Percentiles rank a stretch among this genome's conserved stretches.
Conservation (phyloP, 371 early-diverging fungal species). For the Mucor plumbeus region DNA sequence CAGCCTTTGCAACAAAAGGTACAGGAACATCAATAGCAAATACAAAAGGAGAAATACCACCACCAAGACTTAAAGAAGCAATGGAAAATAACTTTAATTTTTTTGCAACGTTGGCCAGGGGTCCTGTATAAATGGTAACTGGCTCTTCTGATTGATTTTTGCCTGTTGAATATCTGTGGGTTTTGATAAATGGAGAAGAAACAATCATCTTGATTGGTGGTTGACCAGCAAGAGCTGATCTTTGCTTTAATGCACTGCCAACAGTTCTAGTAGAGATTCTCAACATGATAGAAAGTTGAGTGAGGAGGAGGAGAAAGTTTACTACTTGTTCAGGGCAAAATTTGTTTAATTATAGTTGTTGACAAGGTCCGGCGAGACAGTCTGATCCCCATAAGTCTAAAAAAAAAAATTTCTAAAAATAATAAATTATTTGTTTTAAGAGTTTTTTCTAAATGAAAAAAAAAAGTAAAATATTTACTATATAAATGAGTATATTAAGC, state of each 20-base stretch:
- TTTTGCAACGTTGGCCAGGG: slow-evolving; percentile 62
- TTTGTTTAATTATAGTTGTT: background rate
- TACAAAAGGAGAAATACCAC: slow-evolving; percentile 64
- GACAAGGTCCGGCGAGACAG: background rate
- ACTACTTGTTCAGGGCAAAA: background rate
- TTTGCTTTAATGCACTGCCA: background rate
- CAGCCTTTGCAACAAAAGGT: slow-evolving; percentile 60
- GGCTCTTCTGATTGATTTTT: slow-evolving; percentile 13
- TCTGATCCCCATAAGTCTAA: background rate
- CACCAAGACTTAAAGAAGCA: slow-evolving; percentile 61
- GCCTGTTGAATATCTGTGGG: background rate
- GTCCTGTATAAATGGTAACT: slow-evolving; percentile 58
- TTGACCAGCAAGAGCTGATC: background rate
- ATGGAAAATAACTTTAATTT: slow-evolving; percentile 67
- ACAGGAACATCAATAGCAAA: slow-evolving; percentile 67
- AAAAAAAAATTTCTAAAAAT: background rate
- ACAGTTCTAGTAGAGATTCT: slow-evolving; percentile 5
- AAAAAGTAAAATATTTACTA: too few relatives aligned
- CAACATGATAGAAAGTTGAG: slow-evolving; percentile 17
- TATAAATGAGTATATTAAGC: too few relatives aligned
- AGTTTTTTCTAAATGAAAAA: background rate
- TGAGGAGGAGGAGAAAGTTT: background rate
- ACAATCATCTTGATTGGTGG: background rate
- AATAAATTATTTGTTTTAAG: background rate
- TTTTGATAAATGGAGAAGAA: background rate